Evolutionary conservation across 805 yeast genomes (phyloP), one percentile per base, ranked within the genome.

Genomic region (Metschnikowia lochheadii): DNA sequence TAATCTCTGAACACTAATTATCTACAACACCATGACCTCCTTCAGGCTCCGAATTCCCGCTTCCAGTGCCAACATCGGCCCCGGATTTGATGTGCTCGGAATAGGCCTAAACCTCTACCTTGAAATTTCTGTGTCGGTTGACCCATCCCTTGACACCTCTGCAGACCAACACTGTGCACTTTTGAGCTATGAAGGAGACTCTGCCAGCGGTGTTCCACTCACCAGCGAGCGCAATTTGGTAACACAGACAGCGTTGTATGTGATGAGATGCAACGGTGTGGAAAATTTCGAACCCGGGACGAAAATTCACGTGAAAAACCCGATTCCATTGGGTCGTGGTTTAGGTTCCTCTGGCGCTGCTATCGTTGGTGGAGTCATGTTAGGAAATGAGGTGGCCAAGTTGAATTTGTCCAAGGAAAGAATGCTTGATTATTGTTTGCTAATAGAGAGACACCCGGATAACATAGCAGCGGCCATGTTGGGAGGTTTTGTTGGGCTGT

Each of bases 381-480:
- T 94, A 40, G 99, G 95, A 44, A 88, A 88, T 64, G 92, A 85
- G 56, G 77, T 91, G 33, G 97, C 94, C 36, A 76, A 81, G 46
- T 73, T 92, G 34, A 82, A 80, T 1, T 81, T 90, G 53, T 72
- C 84, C 45, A 91, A 87, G 68, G 84, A 81, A 60, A 78, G 98
- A 60, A 79, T 94, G 83, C 75, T 94, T 61, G 99, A 94, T 68
- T 94, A 87, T 75, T 89, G 97, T 68, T 78, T 94, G 60, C 88
- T 94, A 94, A 91, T 94, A 58, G 99, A 94, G 74, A 84, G 98
- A 66, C 99, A 94, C 63, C 99, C 99, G 34, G 99, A 94, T 70
- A 94, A 94, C 68, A 91, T 94, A 63, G 89, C 97, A 11, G 99
- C 99, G 32, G 96, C 99, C 35, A 89, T 94, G 96, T 86, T 91